Base-by-base conservation (phyloP, 1,284 basidiomycete species). In the Mycosarcoma mackinlayi region DNA sequence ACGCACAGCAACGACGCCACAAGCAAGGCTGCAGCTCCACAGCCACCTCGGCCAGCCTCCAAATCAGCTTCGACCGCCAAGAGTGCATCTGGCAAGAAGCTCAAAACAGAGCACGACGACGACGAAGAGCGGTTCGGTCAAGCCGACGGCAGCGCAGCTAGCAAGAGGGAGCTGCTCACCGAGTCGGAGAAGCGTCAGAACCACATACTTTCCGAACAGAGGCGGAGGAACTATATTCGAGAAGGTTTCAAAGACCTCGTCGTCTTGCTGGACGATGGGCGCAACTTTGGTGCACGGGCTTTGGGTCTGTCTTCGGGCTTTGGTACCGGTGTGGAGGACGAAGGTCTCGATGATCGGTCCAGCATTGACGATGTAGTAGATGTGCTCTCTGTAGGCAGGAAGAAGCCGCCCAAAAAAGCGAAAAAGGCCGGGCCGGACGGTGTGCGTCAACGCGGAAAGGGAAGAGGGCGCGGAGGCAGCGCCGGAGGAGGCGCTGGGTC, bases 261-360 rank as follows among this genome's bases (percentile, higher is more conserved):
- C 1, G 77, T 78, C 11, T 65, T 82, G 18, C 62, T 82, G 13
- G 79, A 80, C 24, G 63, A 68, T n/a, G 79, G 79, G 14, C 67
- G 80, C n/a, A 59, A 40, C 31, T 75, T 73, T 39, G 79, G 79
- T 2, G 80, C 80, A n/a, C 66, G 78, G 4, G 80, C 79, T 3
- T 52, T 82, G 10, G 80, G 80, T 24, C 68, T 82, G 0, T 74
- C 74, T 28, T 63, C 75, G 1, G 80, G 79, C 18, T 77, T 77
- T 3, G 80, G 80, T 16, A 82, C 78, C 0, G 79, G 80, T 35
- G 75, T 81, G 2, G 80, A 82, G 54, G 80, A 82, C 30, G 80
- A 81, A 49, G 77, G 77, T 10, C 48, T 80, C 13, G 78, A 80
- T 33, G 79, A 81, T 42, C 71, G 78, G 11, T 76, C 71, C 16